Base-by-base conservation (phyloP, 73 alveolate genomes). In the Breviolum minutum region DNA sequence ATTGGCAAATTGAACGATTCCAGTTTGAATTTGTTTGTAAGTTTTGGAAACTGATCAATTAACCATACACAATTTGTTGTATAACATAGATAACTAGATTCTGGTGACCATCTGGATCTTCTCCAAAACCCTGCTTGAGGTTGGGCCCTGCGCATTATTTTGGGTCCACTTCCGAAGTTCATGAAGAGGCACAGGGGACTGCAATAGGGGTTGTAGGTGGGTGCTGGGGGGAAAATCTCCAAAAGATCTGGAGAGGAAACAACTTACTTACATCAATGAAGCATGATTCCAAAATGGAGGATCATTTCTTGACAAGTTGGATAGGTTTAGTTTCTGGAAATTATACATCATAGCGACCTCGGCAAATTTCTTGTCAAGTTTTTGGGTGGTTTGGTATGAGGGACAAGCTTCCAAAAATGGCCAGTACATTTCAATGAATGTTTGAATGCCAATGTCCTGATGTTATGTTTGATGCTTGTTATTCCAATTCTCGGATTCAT, bases 81-180 rank as follows among this genome's bases (percentile, higher is more conserved):
- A 20, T 24, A 69, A 69, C 2, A 17, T 24, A 20, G 79, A 5
- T 69, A 2, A 69, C 27, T 24, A 69, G 1, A 69, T 2, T 24
- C 22, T 24, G 19, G 30, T 8, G 61, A 14, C 85, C 11, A 24
- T 27, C 19, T 40, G 77, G 77, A 14, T 17, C 6, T 17, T 22
- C 77, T 22, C 8, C 77, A 17, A 22, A 22, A 22, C 77, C 24
- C 16, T 11, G 32, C 62, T 73, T 40, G 76, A 92, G 98, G 98
- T n/a, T 92, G 0, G 91, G 91, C 22, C 98, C 98, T 60, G 63
- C 98, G 40, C 98, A 92, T 69, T 92, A 92, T 69, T 92, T 73
- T 61, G 90, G 98, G 8, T 63, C 98, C 91, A 92, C 98, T 29
- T 92, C 98, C 54, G 98, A 92, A 84, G 74, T 73, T 63, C 98